Evolutionary conservation across 129 eudicot genomes (phyloP), one percentile per base, ranked within the genome.

Genomic region (Arctium minus): DNA sequence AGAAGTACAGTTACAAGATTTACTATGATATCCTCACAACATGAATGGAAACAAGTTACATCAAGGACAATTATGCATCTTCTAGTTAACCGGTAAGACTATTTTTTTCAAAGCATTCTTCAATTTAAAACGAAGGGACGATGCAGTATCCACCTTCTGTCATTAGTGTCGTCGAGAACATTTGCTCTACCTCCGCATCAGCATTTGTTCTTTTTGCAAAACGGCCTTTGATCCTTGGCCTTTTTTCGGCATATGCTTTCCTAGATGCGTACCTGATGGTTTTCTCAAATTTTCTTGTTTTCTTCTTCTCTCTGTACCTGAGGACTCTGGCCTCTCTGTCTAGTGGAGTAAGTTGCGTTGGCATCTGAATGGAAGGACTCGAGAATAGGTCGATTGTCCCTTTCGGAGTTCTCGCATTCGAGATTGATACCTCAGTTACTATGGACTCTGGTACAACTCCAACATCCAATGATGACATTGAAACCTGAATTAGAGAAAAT

Each of bases 211-310:
- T 85, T 81, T 96, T 96, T 5, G 98, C 96, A 29, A 96, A 96
- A 79, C 99, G 89, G 56, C 99, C 99, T 84, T 96, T 94, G 84
- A 96, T 87, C 87, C 99, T 87, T 0, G 99, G 99, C 75, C 99
- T 88, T 27, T 94, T 93, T 82, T 96, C 99, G 17, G 99, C 98
- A 46, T 93, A 96, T 3, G 98, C 99, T 84, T 96, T 96, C 83
- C 99, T 92, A 22, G 99, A 92, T 1, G 98, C 99, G 74, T 96
- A 96, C 83, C 99, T 88, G 5, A 93, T 96, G 8, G 97, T 96
- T 87, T 96, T 96, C 93, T 93, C 96, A 29, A 93, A 96, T 79
- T 89, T 96, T 40, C 99, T 86, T 10, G 87, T 89, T 87, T 96
- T 93, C 82, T 93, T 96, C 88, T 96, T 96, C 90, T 96, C 99